Percentiles rank a stretch among this genome's conserved stretches.
Conservation (phyloP, 805 yeast genomes). For the Saccharomyces eubayanus region DNA sequence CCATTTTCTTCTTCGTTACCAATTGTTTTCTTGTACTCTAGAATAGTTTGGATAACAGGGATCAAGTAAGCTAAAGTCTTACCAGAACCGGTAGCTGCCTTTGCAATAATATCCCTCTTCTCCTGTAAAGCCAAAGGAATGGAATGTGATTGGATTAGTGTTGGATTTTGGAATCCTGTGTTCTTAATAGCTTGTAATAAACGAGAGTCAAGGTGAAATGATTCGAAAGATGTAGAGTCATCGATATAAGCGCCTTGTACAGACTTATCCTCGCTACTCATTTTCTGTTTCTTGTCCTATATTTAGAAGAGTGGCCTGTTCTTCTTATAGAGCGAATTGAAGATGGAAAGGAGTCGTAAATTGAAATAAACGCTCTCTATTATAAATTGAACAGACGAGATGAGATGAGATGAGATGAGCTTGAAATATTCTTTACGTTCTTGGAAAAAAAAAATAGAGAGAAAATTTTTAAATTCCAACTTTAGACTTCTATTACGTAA, state of each 20-base stretch:
- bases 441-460: neutral
- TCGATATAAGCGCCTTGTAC: slow-evolving; percentile 66
- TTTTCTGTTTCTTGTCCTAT: slow-evolving; percentile 3
- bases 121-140: slow-evolving; percentile 87
- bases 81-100: slow-evolving; percentile 93
- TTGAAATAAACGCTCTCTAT: neutral
- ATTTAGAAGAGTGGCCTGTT: neutral
- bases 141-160: slow-evolving; percentile 84
- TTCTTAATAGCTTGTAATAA: slow-evolving; percentile 75
- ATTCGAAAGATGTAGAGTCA: slow-evolving; percentile 60
- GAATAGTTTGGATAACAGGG: slow-evolving; percentile 75
- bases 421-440: slow-evolving; percentile 2
- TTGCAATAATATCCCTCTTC: slow-evolving; percentile 84
- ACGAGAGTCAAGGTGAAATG: slow-evolving; percentile 74
- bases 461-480: slow-evolving; percentile 5
- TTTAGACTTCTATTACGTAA: slow-evolving; percentile 1
- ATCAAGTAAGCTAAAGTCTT: slow-evolving; percentile 86
- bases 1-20: slow-evolving; percentile 21
- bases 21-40: slow-evolving; percentile 35
- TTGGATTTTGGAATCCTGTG: slow-evolving; percentile 77
- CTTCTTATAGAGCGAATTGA: neutral
- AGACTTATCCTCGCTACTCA: slow-evolving; percentile 28
- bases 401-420: slow-evolving; percentile 26
- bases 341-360: neutral
- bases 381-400: neutral